phyloP scores from a whole-genome alignment of 148 eudicot genomes.

The Rhododendron ferrugineum region DNA sequence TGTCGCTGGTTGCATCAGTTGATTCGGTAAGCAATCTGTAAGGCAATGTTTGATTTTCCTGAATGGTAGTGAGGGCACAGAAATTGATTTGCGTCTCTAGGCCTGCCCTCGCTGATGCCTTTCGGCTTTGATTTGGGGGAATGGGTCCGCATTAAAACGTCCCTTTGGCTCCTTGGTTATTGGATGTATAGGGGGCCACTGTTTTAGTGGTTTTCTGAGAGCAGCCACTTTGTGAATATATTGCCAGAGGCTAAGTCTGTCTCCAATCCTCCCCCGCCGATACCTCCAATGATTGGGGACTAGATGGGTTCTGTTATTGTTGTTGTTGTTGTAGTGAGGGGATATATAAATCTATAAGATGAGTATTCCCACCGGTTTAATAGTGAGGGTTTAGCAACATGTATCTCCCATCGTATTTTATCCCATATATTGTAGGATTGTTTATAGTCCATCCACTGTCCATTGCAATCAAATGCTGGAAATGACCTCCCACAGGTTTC shows the following conservation, averaged over 20 bases:
- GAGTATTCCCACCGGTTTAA: background rate
- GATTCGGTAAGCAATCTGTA: constrained; percentile 64
- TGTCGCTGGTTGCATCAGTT: constrained; percentile 74
- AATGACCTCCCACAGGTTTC: background rate
- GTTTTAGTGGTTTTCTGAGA: no score
- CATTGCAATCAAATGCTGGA: background rate
- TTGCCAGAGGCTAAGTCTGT: no score
- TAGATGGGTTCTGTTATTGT: no score
- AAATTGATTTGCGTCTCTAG: no score
- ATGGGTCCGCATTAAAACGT: no score
- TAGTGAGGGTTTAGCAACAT: background rate
- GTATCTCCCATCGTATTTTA: background rate
- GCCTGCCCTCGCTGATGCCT: no score
- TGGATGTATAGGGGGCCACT: no score
- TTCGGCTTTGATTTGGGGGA: no score
- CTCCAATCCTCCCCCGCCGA: no score
- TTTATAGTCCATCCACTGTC: background rate
- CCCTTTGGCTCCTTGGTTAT: no score
- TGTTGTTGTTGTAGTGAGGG: background rate
- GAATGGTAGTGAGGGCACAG: background rate
- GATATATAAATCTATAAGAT: background rate
- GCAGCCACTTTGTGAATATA: no score
- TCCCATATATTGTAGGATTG: background rate
- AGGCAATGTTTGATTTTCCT: background rate
- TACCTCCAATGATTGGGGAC: no score